Evolutionary conservation across 371 early-diverging fungal genomes (phyloP).

Genomic region (Mucor plumbeus): DNA sequence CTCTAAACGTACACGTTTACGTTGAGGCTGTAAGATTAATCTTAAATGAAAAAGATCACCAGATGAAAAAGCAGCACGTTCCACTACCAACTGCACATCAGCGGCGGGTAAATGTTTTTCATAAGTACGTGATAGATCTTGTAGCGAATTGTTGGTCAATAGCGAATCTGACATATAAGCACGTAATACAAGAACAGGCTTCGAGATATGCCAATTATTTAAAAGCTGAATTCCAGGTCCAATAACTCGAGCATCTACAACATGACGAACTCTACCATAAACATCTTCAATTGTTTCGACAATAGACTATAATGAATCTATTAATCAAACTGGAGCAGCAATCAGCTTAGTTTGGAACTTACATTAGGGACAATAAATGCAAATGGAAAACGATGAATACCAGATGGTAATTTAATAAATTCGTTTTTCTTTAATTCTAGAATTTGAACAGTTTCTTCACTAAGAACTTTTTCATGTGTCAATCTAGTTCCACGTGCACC

Average conservation of each 20-base stretch:
- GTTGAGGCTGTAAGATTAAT: slow-evolving; percentile 36
- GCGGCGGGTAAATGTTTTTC: slow-evolving; percentile 39
- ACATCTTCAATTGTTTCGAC: slow-evolving; percentile 45
- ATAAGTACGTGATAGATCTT: slow-evolving; percentile 44
- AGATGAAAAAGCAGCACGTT: slow-evolving; percentile 41
- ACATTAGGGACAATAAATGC: slow-evolving; percentile 46
- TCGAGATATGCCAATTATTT: slow-evolving; percentile 35
- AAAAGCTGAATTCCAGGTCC: slow-evolving; percentile 31
- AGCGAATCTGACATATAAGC: slow-evolving; percentile 43
- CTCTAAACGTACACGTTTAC: slow-evolving; percentile 37
- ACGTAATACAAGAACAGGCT: slow-evolving; percentile 39
- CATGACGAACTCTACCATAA: slow-evolving; percentile 38
- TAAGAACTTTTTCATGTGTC: slow-evolving; percentile 30
- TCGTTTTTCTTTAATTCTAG: slow-evolving; percentile 31
- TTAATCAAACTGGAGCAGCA: slow-evolving; percentile 5
- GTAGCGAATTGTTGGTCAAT: slow-evolving; percentile 37
- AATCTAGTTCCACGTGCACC: slow-evolving; percentile 40
- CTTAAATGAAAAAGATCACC: slow-evolving; percentile 37
- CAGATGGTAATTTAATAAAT: slow-evolving; percentile 27
- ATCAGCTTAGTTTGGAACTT: slow-evolving; percentile 27
- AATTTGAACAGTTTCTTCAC: slow-evolving; percentile 30
- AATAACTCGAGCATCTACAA: slow-evolving; percentile 32
- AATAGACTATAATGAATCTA: slow-evolving; percentile 22
- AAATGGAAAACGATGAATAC: slow-evolving; percentile 41
- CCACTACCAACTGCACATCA: slow-evolving; percentile 37